Evolutionary conservation across 1,284 basidiomycete genomes (phyloP), one percentile per base, ranked within the genome.

Genomic region (Pascua sp.): DNA sequence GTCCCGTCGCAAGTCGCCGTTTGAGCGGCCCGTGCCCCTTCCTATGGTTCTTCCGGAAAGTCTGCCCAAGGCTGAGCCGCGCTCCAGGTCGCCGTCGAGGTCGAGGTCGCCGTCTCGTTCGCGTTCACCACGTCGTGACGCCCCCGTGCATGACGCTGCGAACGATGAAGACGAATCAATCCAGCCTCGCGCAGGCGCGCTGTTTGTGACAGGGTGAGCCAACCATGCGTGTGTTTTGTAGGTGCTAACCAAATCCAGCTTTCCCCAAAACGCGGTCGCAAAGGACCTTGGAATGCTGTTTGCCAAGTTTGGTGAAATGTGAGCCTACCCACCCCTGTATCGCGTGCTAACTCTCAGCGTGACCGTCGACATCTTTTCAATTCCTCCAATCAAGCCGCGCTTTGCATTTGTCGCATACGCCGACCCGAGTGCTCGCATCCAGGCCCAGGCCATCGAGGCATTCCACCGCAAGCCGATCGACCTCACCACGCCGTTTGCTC

Each of bases 291-390:
- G 74, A 8, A 74, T 77, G 11, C 54, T 77, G 8, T 77, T 77
- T 48, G 73, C 72, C 1, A 73, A 76, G 52, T 77, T 70, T 56
- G 76, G 76, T 11, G 63, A 73, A 38, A 72, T 77, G 76, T 76
- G 55, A 68, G 73, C 67, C 1, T 0, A 11, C 2, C 0, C 11
- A 18, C 4, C 12, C 18, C 4, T 13, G 13, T 36, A 0, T 8
- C 3, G 36, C 8, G 37, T 13, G 46, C 59, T 68, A 37, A 67
- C 51, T n/a, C 1, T 18, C 56, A 77, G 75, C 46, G 53, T 68
- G 5, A 67, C 74, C 2, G 75, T 77, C 37, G 76, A 77, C 62
- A 75, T 77, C 53, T 77, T 75, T 53, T 73, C 74, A 48, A 67
- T 77, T 16, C 68, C 71, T 1, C 65, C 71, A 0, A 49, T 62